A percentile compares a stretch with the other conserved stretches of the same genome.
These are phyloP conservation scores for Sphagnurus paluster DNA, from an alignment of 1,284 basidiomycete species.

Conservation along the genomic window DNA sequence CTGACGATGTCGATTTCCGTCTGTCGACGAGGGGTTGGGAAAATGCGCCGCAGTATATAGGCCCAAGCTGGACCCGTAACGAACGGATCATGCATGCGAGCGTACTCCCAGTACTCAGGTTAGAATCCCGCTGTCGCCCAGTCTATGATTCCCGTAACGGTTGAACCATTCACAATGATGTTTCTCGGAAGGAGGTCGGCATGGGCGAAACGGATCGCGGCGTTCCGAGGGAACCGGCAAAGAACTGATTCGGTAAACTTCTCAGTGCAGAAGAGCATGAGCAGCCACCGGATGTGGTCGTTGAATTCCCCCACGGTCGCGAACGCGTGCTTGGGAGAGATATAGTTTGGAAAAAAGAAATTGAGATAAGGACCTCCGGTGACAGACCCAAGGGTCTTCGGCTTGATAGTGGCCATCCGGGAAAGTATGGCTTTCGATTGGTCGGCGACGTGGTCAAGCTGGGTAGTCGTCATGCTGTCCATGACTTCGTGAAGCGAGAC, in stretches of 20 bases:
- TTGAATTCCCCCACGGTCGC: conserved; percentile 15
- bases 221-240: conserved; percentile 20
- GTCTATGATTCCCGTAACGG: conserved; percentile 29
- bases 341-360: conserved; percentile 10
- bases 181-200: conserved; percentile 28
- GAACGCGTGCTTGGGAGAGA: conserved; percentile 16
- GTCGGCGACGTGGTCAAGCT: conserved; percentile 23
- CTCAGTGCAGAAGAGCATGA: conserved; percentile 14
- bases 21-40: conserved; percentile 7
- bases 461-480: conserved; percentile 17
- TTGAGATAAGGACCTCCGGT: conserved; percentile 18
- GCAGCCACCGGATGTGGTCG: conserved; percentile 6
- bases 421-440: conserved; percentile 17
- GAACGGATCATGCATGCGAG: conserved; percentile 24
- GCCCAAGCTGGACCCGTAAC: conserved; percentile 23
- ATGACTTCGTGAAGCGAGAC: conserved; percentile 22
- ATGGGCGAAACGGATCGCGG: conserved; percentile 24
- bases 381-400: conserved; percentile 14
- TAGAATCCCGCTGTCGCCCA: conserved; percentile 31
- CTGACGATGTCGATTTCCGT: neutral
- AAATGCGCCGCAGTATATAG: conserved; percentile 13
- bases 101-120: conserved; percentile 32
- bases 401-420: conserved; percentile 10
- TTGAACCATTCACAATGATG: conserved; percentile 26
- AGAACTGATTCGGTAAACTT: conserved; percentile 18